Evolutionary conservation across 2,329 filamentous ascomycete genomes (phyloP), one percentile per base, ranked within the genome.

Genomic region (Phaeosphaeriaceae sp.): DNA sequence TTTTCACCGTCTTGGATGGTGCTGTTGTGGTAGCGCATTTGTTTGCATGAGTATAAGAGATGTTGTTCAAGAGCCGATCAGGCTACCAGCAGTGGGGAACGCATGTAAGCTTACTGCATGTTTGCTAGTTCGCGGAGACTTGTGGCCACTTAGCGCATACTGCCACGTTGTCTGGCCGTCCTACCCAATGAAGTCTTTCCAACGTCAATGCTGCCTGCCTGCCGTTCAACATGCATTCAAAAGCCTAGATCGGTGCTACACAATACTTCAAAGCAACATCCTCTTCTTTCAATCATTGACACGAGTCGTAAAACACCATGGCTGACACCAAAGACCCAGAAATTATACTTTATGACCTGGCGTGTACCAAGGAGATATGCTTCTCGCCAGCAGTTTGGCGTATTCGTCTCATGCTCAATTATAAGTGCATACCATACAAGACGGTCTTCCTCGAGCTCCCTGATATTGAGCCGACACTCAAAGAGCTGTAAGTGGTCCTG

Each of bases 331-430:
- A 13, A 3, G 61, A 78, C 36, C 68, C 72, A 25, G 70, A 80
- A 48, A 76, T 81, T 53, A 58, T 79, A 56, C 53, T 81, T 21
- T 80, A 80, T 56, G 78, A 81, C 64, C 67, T 80, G 53, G 78
- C 78, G 53, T 75, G 73, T 62, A 77, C 67, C 56, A 77, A 79
- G 62, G 69, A 73, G 51, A 62, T 76, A 57, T 79, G 79, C 66
- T 80, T 81, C 68, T 81, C 79, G 42, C 79, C 79, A 3, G 64
- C 63, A 40, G 77, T 79, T 55, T 81, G 78, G 78, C 75, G 78
- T 50, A 79, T 79, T 61, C 78, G 80, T 54, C 66, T 81, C 20
- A 75, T 81, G 70, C 78, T 82, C 19, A 81, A 80, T 61, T 81
- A 80, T 52, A 81, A 81, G 65, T 48, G 69, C 1, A 75, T 81